Base-by-base conservation (phyloP, 768 basidiomycete species). In the Termitomyces sp. region DNA sequence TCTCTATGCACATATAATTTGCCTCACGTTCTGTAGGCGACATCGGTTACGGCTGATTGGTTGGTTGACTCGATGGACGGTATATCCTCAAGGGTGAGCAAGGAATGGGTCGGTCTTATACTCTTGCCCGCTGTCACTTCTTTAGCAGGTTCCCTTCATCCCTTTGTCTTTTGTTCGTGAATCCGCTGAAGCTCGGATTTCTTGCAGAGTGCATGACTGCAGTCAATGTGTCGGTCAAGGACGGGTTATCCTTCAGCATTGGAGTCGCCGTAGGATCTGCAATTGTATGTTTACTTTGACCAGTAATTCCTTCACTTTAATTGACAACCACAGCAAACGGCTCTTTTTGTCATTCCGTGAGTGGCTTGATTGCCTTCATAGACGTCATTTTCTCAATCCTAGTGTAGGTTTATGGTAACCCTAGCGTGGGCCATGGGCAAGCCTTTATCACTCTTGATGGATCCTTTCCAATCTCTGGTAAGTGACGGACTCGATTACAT, bases 61-160 rank as follows among this genome's bases (percentile, higher is more conserved):
- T 77, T 98, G 16, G 93, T 98, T 8, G 86, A 84, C 67, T 86
- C 89, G 8, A 92, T 97, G 83, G 83, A 93, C 68, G 86, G 84
- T 41, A 77, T 96, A 55, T 87, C 88, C 1, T 73, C 67, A 20
- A 77, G 77, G 4, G 83, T 98, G 61, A 88, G 84, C 67, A 90
- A 91, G 63, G 89, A 94, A 70, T 98, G 93, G 87, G 80, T 95
- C 58, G 94, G 87, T 16, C 75, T 98, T 38, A 93, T 98, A 64
- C 69, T 98, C 14, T 80, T 98, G 10, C 95, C 95, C 3, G 86
- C 88, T 18, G 88, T 95, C 43, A 88, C 85, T 36, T 88, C 88
- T 14, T 77, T 93, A 36, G 88, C 91, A 68, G 90, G 90, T 88
- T 28, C 35, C 23, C 40, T 23, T 54, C 58, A 5, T 26, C 28